Evolutionary conservation across 495 filamentous ascomycete genomes (phyloP).

Genomic region (Margaritispora aquatica): DNA sequence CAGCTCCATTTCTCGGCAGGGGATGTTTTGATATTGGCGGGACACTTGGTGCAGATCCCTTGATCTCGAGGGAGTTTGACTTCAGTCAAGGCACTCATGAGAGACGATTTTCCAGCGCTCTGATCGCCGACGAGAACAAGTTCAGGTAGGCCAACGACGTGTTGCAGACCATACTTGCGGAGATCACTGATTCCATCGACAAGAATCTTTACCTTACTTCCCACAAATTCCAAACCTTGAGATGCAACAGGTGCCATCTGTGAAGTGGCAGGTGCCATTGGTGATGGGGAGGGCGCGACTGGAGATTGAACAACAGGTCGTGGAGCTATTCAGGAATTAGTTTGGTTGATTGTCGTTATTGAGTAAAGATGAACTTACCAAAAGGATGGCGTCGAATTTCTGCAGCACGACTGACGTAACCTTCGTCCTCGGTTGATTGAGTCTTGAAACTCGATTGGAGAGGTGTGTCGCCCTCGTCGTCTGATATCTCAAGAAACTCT

Average conservation of each 20-base stretch:
- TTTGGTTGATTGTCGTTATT: not conserved
- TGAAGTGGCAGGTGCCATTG: not conserved
- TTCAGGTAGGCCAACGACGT: slow-evolving; percentile 54
- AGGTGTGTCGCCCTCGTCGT: not conserved
- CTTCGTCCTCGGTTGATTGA: not conserved
- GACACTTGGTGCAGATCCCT: slow-evolving; percentile 66
- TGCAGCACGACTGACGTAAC: not conserved
- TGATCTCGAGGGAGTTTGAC: slow-evolving; percentile 64
- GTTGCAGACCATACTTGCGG: slow-evolving; percentile 14
- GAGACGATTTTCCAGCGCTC: slow-evolving; percentile 69
- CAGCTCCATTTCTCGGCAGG: slow-evolving; percentile 53
- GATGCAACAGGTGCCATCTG: not conserved
- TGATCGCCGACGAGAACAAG: slow-evolving; percentile 79
- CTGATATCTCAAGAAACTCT: not conserved
- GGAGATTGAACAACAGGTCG: not conserved
- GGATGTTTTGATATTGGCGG: slow-evolving; percentile 61
- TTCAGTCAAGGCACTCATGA: slow-evolving; percentile 76
- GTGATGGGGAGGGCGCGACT: not conserved
- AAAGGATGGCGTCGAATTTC: slow-evolving; percentile 7
- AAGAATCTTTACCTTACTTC: slow-evolving; percentile 13
- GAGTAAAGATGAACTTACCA: not conserved
- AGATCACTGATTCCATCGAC: slow-evolving; percentile 20
- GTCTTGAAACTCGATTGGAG: not conserved
- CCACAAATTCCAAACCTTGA: slow-evolving; percentile 17
- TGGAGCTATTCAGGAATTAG: not conserved